Conservation (phyloP, 2,329 filamentous ascomycete genomes). For the Fusarium clavum region DNA sequence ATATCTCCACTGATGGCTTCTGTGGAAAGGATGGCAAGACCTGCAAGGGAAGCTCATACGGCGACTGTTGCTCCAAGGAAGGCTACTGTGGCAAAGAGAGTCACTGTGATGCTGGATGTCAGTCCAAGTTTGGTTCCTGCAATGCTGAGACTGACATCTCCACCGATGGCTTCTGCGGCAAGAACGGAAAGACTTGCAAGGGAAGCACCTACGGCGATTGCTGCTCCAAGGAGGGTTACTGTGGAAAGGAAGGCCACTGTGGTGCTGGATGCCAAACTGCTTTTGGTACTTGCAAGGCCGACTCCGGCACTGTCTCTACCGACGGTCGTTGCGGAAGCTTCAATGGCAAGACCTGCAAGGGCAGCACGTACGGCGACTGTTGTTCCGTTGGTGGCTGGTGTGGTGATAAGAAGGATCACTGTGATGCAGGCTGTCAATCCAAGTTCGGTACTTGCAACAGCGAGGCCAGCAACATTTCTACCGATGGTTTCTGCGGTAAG, state of each 20-base stretch:
- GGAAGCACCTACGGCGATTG: not conserved
- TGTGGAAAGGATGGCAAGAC: constrained; percentile 12
- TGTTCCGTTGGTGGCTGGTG: constrained; percentile 16
- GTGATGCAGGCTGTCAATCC: not conserved
- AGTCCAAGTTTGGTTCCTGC: not conserved
- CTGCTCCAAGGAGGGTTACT: not conserved
- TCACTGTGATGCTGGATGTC: not conserved
- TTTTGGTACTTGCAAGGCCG: not conserved
- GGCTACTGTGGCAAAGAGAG: not conserved
- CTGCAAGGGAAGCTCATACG: not conserved
- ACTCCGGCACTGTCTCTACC: not conserved
- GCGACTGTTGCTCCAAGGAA: not conserved
- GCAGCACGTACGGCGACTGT: constrained; percentile 6
- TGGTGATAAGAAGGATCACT: not conserved
- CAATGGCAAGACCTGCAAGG: constrained; percentile 13
- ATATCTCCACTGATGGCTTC: constrained; percentile 3
- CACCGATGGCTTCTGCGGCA: not conserved
- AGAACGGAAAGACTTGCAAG: constrained; percentile 7
- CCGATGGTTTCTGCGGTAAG: constrained; percentile 16
- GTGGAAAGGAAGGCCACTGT: not conserved
- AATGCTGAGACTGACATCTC: not conserved
- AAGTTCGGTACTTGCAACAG: not conserved
- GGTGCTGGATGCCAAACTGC: not conserved
- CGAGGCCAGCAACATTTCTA: not conserved
- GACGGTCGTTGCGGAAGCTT: constrained; percentile 5